phyloP scores from a whole-genome alignment of 176 grass and related monocot genomes.

The Cenchrus americanus region DNA sequence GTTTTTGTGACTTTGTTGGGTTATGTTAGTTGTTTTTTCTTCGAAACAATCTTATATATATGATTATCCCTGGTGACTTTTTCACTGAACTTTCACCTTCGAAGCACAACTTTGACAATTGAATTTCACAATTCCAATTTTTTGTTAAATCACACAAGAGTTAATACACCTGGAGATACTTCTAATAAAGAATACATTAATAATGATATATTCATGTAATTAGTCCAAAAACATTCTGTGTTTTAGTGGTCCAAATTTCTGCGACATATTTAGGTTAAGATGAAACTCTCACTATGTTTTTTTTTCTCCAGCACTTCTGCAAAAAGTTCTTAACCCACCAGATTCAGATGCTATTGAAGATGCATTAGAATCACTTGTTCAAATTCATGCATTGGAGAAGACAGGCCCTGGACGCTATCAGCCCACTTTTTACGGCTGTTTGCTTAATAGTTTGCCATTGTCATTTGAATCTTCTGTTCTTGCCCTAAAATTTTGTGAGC shows the following conservation, averaged over 20 bases:
- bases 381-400: slow-evolving; percentile 71
- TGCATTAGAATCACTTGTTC: slow-evolving; percentile 66
- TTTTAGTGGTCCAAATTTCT: not conserved
- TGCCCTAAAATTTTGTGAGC: slow-evolving; percentile 76
- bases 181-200: slow-evolving; percentile 11
- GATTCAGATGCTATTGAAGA: slow-evolving; percentile 60
- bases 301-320: slow-evolving; percentile 60
- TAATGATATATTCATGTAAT: not conserved
- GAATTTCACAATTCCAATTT: slow-evolving; percentile 16
- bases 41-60: slow-evolving; percentile 15
- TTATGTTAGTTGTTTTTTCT: not conserved
- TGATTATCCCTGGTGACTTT: slow-evolving; percentile 10
- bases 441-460: slow-evolving; percentile 83
- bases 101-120: slow-evolving; percentile 3
- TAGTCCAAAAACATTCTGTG: not conserved
- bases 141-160: not conserved
- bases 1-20: slow-evolving; percentile 7
- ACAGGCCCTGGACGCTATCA: slow-evolving; percentile 61
- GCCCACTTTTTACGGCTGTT: slow-evolving; percentile 80
- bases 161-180: not conserved
- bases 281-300: slow-evolving; percentile 28
- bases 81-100: not conserved
- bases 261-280: slow-evolving; percentile 21
- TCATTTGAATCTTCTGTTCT: slow-evolving; percentile 86
- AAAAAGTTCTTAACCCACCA: slow-evolving; percentile 79